Conservation (phyloP, 768 basidiomycete species). For the Thelephora ganbajun region DNA sequence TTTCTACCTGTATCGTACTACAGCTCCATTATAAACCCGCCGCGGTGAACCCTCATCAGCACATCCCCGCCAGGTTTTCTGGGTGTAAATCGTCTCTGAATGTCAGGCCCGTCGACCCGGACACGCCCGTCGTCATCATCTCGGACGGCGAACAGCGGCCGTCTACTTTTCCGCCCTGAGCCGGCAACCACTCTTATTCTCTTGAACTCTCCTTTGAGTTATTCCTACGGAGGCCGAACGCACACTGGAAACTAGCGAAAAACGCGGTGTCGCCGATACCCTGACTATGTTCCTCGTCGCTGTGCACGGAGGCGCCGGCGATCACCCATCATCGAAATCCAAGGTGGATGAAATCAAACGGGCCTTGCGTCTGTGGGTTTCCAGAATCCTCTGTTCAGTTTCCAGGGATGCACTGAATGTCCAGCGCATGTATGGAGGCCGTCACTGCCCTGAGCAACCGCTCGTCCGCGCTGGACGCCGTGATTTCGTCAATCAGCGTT, state of each 20-base stretch:
- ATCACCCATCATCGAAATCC: conserved; percentile 26
- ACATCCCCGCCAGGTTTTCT: no score
- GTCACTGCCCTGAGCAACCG: conserved; percentile 13
- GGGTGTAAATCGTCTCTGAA: no score
- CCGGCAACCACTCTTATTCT: no score
- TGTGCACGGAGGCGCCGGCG: conserved; percentile 71
- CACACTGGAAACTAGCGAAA: no score
- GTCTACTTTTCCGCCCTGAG: no score
- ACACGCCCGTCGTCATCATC: background rate
- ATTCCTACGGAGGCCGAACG: no score
- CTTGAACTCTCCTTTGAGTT: no score
- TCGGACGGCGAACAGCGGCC: background rate
- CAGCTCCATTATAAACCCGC: no score
- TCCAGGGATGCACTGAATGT: background rate
- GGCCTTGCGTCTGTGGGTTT: conserved; percentile 37
- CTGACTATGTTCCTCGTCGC: conserved; percentile 23
- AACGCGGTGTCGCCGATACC: no score
- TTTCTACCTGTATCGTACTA: no score
- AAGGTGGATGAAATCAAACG: conserved; percentile 39
- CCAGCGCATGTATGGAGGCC: conserved; percentile 40
- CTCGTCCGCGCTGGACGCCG: conserved; percentile 27
- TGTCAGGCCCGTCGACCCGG: background rate
- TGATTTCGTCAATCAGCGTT: conserved; percentile 36
- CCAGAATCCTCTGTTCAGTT: background rate
- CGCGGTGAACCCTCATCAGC: no score